Base-by-base conservation (phyloP, 441 rosid species). In the Gossypium trilobum region DNA sequence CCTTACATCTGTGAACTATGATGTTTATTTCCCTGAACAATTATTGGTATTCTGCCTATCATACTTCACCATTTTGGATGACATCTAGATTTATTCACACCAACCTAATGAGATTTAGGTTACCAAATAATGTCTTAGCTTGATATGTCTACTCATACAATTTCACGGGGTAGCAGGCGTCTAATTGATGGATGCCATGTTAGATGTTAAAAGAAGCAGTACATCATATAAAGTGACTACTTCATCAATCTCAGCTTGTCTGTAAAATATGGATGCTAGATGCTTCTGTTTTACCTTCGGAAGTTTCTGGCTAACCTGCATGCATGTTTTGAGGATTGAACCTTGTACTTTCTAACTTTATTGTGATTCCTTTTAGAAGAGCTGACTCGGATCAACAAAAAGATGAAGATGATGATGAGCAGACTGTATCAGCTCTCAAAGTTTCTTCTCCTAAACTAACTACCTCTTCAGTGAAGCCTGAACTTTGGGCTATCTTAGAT, bases 401-500 rank as follows among this genome's bases (percentile, higher is more conserved):
- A 63, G 78, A 83, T 80, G 81, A 83, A 79, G 75, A 64, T 71
- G 80, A 59, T 62, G 85, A 81, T 63, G 83, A 80, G 78, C 77
- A 73, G 55, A 52, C 73, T 22, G 20, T 73, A 20, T 68, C 79
- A 61, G 31, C 76, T 68, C 73, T 73, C 42, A 74, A 78, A 75
- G 71, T 74, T 74, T 51, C 80, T 66, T 76, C 90, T 80, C 88
- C 88, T 10, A 84, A 70, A 78, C 77, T 82, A 60, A 80, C 89
- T 51, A 75, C 84, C 66, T 70, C 89, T 14, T 65, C 22, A 1
- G 69, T 70, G 74, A 85, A 83, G 77, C 92, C 97, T 81, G 92
- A 79, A 31, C 68, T 88, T 77, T 87, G 86, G 80, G 86, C 93
- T 70, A 88, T 89, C 81, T 89, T 91, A 54, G 97, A 90, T 69